Evolutionary conservation across 371 early-diverging fungal species (phyloP).

Genomic region (Cokeromyces recurvatus): DNA sequence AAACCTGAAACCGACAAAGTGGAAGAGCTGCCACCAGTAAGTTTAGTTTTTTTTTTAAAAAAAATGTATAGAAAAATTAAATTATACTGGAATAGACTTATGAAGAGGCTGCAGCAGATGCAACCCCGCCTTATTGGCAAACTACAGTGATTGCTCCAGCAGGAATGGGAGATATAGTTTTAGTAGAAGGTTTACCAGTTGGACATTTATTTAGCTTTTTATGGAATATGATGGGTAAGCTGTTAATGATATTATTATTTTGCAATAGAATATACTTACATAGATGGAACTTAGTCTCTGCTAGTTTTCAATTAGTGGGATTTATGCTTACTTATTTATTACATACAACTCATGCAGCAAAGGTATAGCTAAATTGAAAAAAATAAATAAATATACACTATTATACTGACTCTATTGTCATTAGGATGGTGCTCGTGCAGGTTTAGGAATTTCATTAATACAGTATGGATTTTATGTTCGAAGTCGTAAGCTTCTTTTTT

Average conservation of each 20-base stretch:
- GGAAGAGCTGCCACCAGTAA: conserved; percentile 40
- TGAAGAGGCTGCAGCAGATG: conserved; percentile 50
- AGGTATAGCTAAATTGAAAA: too few relatives aligned
- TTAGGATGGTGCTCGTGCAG: conserved; percentile 55
- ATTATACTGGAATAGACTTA: conserved; percentile 32
- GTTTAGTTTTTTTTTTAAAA: neutral
- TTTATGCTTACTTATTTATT: conserved; percentile 61
- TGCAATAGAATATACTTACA: neutral
- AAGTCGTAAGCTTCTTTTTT: too few relatives aligned
- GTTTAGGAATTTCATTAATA: conserved; percentile 55
- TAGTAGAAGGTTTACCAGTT: conserved; percentile 60
- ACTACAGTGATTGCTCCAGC: conserved; percentile 48
- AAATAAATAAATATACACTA: neutral
- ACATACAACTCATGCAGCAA: conserved; percentile 59
- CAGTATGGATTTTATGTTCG: conserved; percentile 54
- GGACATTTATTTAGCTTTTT: conserved; percentile 48
- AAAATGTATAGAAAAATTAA: neutral
- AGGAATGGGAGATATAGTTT: conserved; percentile 43
- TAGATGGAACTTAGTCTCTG: conserved; percentile 44
- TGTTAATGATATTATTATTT: neutral
- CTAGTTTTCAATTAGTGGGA: conserved; percentile 62
- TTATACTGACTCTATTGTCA: neutral
- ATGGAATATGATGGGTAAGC: conserved; percentile 52
- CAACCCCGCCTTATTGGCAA: conserved; percentile 58
- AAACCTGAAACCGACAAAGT: conserved; percentile 47